Evolutionary conservation across 164 flowering plant genomes (phyloP).

Genomic region (Liriodendron chinense): DNA sequence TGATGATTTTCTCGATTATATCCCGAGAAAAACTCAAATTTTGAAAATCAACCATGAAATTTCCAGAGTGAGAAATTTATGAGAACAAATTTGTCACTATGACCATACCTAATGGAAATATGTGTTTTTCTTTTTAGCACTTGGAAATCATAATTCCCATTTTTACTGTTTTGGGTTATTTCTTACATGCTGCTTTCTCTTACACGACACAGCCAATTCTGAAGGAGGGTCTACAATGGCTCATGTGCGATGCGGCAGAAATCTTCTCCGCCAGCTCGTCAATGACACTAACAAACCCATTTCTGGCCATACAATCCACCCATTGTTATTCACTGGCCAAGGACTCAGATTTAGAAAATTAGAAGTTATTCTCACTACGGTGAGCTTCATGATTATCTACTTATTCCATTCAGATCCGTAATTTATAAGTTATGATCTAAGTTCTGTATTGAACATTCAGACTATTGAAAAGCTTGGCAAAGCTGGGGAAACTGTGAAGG

Average conservation of each 20-base stretch:
- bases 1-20: too few species aligned
- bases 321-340: slow-evolving; percentile 53
- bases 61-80: too few species aligned
- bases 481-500: slow-evolving; percentile 95
- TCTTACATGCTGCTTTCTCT: neutral
- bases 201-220: neutral
- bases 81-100: too few species aligned
- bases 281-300: slow-evolving; percentile 16
- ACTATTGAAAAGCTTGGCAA: slow-evolving; percentile 84
- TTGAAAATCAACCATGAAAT: too few species aligned
- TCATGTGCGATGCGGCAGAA: slow-evolving; percentile 43
- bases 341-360: slow-evolving; percentile 81
- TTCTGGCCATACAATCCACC: slow-evolving; percentile 41
- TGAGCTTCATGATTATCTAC: slow-evolving; percentile 23
- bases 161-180: too few species aligned
- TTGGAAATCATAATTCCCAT: too few species aligned
- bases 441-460: slow-evolving; percentile 24
- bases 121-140: too few species aligned
- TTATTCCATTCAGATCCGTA: neutral
- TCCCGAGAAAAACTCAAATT: too few species aligned
- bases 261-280: slow-evolving; percentile 43
- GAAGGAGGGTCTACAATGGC: slow-evolving; percentile 36
- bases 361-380: slow-evolving; percentile 90
- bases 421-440: neutral
- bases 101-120: too few species aligned